Evolutionary conservation across 495 filamentous ascomycete species (phyloP), one percentile per base, ranked within the genome.

Genomic region (Hypoxylon perforatum): DNA sequence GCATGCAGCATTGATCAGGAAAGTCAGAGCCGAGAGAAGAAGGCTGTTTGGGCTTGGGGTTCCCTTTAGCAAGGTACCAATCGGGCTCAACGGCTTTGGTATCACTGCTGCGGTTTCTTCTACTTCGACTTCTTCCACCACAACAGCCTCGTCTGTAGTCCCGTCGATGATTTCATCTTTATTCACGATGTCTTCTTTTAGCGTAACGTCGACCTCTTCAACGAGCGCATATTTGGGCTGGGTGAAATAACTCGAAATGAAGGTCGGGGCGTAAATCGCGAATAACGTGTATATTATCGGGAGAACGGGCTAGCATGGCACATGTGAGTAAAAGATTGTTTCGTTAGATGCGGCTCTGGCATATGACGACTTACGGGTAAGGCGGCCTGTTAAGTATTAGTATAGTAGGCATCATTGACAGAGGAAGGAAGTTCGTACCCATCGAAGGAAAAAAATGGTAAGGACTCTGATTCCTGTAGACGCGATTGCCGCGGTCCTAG

Each of bases 1-100:
- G 17, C 92, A 80, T 1, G 84, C 73, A 23, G 85, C 60, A 73
- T 97, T 98, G 70, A 95, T 84, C 19, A 85, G 69, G 8, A 91
- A 84, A 0, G 91, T 93, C 8, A 85, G 58, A n/a, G 81, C 72
- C 57, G 86, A 89, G 23, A 89, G 65, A 7, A 79, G 65, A 30
- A 83, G 75, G 28, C 82, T 86, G 17, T 82, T 86, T 7, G 91
- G 86, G 68, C 83, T 89, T 4, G 95, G 94, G 0, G 89, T 78
- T 4, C 94, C 95, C n/a, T 86, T 86, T 35, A 97, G 75, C 10
- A 97, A 77, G 0, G 89, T 91, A 58, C 82, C 82, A 38, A 89
- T 70, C 0, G 80, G 78, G 47, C 77, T 81, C 45, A 71, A 74
- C 53, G 67, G 65, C 51, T 81, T 80, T 44, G 81, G 71, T 11